Conservation (phyloP, 2,329 filamentous ascomycete species). For the Bipolaris victoriae region DNA sequence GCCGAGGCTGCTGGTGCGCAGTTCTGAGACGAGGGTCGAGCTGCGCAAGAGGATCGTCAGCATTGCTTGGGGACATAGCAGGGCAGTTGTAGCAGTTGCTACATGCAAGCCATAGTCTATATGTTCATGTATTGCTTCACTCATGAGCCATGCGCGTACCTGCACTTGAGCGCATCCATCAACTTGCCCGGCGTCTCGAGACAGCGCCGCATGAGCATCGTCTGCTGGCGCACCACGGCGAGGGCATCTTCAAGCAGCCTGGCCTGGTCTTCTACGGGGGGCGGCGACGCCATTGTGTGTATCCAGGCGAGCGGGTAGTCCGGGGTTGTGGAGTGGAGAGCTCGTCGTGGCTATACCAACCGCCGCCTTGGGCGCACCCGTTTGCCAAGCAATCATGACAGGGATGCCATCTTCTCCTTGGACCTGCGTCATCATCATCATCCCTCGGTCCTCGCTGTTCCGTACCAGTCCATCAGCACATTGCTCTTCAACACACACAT, state of each 20-base stretch:
- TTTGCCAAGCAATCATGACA: conserved; percentile 31
- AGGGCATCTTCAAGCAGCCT: conserved; percentile 97
- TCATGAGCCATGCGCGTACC: conserved; percentile 62
- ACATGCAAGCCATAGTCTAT: too few species aligned
- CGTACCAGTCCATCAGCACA: not conserved
- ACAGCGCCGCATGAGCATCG: conserved; percentile 95
- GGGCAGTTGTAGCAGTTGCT: not conserved
- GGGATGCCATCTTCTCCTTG: conserved; percentile 33
- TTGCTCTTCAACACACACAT: too few species aligned
- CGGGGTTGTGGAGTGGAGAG: conserved; percentile 40
- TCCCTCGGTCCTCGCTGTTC: not conserved
- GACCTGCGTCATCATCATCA: conserved; percentile 35
- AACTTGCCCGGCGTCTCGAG: conserved; percentile 97
- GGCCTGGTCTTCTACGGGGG: conserved; percentile 66
- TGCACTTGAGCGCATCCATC: conserved; percentile 99
- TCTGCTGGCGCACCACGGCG: conserved; percentile 95
- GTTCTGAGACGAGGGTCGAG: conserved; percentile 96
- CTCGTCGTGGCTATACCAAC: conserved; percentile 29
- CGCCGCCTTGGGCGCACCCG: conserved; percentile 30
- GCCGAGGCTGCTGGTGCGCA: conserved; percentile 95
- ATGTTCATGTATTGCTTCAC: not conserved
- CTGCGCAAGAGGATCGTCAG: conserved; percentile 56
- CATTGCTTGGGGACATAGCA: not conserved
- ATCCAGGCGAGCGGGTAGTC: conserved; percentile 25
- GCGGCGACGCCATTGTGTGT: conserved; percentile 54